Conservation (phyloP, 2,329 filamentous ascomycete genomes). For the Hyphodiscus sp. region DNA sequence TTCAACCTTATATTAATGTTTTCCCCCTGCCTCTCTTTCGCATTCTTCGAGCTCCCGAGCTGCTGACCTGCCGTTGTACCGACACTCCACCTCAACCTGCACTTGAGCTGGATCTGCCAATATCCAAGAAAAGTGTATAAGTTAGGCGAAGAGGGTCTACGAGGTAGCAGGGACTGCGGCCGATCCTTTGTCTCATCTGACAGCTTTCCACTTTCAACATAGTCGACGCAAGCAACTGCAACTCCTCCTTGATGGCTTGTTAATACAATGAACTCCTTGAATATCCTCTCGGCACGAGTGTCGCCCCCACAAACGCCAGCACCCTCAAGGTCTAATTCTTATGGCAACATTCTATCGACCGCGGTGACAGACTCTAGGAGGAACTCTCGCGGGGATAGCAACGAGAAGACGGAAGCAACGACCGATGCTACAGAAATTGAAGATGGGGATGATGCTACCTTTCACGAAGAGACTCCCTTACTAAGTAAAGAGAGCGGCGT, state of each 20-base stretch:
- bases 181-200: background rate
- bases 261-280: slow-evolving; percentile 88
- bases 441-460: slow-evolving; percentile 16
- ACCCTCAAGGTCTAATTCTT: slow-evolving; percentile 55
- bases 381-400: slow-evolving; percentile 32
- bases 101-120: background rate
- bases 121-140: background rate
- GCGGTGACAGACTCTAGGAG: slow-evolving; percentile 22
- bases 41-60: background rate
- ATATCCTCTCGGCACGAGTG: slow-evolving; percentile 83
- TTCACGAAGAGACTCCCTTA: slow-evolving; percentile 66
- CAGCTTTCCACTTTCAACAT: slow-evolving; percentile 1
- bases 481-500: slow-evolving; percentile 36
- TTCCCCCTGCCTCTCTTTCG: background rate
- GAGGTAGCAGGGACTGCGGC: background rate
- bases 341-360: slow-evolving; percentile 35
- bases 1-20: background rate
- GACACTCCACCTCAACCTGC: background rate
- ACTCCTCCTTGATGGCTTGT: slow-evolving; percentile 42
- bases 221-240: background rate
- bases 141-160: background rate
- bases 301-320: slow-evolving; percentile 51
- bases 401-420: slow-evolving; percentile 33
- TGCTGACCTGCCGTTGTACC: slow-evolving; percentile 8
- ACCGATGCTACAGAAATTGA: slow-evolving; percentile 34